Base-by-base conservation (phyloP, 352 stramenopile genomes). In the Globisporangium paddicum region DNA sequence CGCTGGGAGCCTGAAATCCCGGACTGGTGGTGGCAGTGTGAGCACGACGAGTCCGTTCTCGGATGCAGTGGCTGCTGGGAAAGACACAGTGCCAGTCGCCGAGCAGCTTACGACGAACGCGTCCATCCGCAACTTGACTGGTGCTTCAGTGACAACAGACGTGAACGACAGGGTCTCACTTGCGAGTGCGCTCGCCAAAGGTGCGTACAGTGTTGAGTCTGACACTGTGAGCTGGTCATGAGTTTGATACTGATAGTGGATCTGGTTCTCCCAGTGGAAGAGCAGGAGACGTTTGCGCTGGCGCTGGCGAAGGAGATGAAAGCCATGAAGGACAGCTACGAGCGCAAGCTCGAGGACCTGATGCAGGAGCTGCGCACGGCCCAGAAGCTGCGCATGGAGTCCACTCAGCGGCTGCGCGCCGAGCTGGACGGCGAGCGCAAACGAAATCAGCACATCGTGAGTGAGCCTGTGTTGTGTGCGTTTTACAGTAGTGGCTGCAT, bases 201-300 rank as follows among this genome's bases (percentile, higher is more conserved):
- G 61, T 67, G 26, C n/a, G n/a, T 32, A 32, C 28, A 32, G 5
- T 26, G 19, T 26, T n/a, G 25, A 23, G 23, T 8, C 46, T 4
- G n/a, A 19, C 13, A 32, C 6, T 25, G 2, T 3, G n/a, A 2
- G 5, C 13, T 34, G n/a, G 16, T 16, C 28, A 19, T 42, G 14
- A 5, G 28, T 34, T 25, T 45, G 11, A 14, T 54, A 42, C 14
- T 53, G 32, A 44, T 11, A 3, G 1, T 41, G 55, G 69, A 49
- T 50, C 70, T 34, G 10, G 49, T 44, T 46, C 41, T 14, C 60
- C 16, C 58, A 86, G 74, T 60, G 11, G 79, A 89, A 52, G 79
- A 89, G 23, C 77, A 85, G 18, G 81, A 92, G 49, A 90, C 73
- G 25, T 94, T 95, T 41, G 82, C 77, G 5, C 56, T 87, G 11